Conservation (phyloP, 2,329 filamentous ascomycete genomes). For the Tolypocladium paradoxum region DNA sequence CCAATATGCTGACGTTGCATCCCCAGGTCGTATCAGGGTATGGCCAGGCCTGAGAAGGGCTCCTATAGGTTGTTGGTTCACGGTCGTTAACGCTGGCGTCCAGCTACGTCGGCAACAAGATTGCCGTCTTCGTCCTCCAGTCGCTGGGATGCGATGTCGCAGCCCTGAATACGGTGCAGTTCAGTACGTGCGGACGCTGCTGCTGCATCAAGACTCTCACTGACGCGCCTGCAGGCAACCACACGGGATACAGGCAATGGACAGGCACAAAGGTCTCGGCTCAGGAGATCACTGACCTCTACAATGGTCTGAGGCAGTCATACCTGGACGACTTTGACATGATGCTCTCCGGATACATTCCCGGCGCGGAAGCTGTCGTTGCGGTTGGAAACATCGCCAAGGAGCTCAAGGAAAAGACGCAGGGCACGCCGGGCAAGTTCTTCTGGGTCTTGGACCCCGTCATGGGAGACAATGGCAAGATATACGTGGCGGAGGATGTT, state of each 20-base stretch:
- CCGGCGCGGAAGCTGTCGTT: conserved; percentile 73
- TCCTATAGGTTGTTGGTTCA: neutral
- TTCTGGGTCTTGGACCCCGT: conserved; percentile 98
- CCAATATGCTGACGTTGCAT: neutral
- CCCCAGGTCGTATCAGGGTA: conserved; percentile 33
- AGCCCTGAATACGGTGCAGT: conserved; percentile 92
- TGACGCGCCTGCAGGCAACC: conserved; percentile 60
- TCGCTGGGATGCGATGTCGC: conserved; percentile 88
- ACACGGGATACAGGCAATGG: conserved; percentile 84
- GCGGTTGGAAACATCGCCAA: conserved; percentile 75
- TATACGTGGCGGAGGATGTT: conserved; percentile 87
- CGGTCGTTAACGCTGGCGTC: neutral
- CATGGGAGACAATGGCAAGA: conserved; percentile 88
- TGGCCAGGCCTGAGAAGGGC: neutral
- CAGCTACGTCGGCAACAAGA: conserved; percentile 96
- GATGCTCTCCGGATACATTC: conserved; percentile 90
- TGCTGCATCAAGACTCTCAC: neutral
- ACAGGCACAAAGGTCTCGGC: conserved; percentile 76
- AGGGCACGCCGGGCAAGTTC: conserved; percentile 59
- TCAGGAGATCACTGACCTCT: conserved; percentile 73
- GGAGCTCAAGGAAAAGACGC: conserved; percentile 61
- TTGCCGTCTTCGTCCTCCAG: conserved; percentile 91
- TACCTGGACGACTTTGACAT: conserved; percentile 85
- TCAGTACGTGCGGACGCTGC: conserved; percentile 53
- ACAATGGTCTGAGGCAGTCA: conserved; percentile 71